phyloP scores from a whole-genome alignment of 2,329 filamentous ascomycete species.

The Paramyrothecium roridum region DNA sequence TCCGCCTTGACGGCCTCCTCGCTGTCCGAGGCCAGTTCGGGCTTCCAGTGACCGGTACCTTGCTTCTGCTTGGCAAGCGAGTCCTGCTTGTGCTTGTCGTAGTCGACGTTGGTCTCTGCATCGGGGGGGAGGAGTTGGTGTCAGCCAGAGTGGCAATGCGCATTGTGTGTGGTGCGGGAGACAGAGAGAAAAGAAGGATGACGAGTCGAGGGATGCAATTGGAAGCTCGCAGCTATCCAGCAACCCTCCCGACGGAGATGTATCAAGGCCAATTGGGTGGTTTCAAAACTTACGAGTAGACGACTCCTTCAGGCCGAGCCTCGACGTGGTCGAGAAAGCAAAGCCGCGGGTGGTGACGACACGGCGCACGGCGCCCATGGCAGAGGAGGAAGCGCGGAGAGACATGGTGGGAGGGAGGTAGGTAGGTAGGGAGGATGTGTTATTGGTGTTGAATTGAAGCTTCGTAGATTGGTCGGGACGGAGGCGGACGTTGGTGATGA shows the following conservation, averaged over 20 bases:
- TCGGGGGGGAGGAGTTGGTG: neutral
- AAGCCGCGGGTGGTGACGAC: slow-evolving; percentile 19
- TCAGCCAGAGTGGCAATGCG: no score
- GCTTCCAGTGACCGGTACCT: slow-evolving; percentile 72
- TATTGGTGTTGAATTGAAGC: no score
- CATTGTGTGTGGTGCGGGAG: no score
- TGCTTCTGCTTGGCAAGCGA: slow-evolving; percentile 63
- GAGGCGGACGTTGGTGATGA: neutral
- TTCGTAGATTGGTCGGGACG: neutral
- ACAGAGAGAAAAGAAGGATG: neutral
- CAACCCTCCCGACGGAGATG: no score
- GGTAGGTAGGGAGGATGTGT: neutral
- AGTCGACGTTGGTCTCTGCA: slow-evolving; percentile 33
- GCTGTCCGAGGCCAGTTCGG: slow-evolving; percentile 72
- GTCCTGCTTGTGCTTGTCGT: slow-evolving; percentile 60
- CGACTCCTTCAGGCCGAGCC: slow-evolving; percentile 33
- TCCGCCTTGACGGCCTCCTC: slow-evolving; percentile 76
- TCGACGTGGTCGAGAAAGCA: slow-evolving; percentile 22
- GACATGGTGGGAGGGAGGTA: slow-evolving; percentile 14
- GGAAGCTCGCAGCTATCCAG: no score
- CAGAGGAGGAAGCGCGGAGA: slow-evolving; percentile 13
- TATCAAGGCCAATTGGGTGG: no score
- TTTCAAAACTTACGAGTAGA: slow-evolving; percentile 30
- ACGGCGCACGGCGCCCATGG: slow-evolving; percentile 17
- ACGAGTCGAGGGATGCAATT: no score